These are phyloP conservation scores for Ceratocystis alfenasii DNA, from an alignment of 2,329 filamentous ascomycete genomes.

Conservation along the genomic window DNA sequence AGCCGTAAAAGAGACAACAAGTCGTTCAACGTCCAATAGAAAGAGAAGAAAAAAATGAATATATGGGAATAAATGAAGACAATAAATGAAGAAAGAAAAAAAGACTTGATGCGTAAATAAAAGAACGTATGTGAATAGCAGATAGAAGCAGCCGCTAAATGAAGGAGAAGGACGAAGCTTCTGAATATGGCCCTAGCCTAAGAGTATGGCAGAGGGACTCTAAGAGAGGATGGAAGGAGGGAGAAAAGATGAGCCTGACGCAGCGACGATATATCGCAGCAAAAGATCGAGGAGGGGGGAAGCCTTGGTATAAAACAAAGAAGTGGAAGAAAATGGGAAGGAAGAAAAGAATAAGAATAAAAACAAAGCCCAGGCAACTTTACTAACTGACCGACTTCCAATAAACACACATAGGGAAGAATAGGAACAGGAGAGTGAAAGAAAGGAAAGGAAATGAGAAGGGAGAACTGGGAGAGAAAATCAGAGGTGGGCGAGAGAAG, in stretches of 20 bases:
- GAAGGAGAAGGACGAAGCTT: neutral
- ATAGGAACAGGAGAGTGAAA: conserved; percentile 19
- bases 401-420: conserved; percentile 2
- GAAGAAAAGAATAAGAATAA: neutral
- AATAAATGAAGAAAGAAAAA: neutral
- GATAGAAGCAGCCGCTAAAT: neutral
- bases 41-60: neutral
- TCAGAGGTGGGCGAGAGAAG: conserved; percentile 23
- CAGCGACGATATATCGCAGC: neutral
- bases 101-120: conserved; percentile 1
- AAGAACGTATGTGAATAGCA: neutral
- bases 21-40: conserved; percentile 1
- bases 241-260: neutral
- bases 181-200: neutral
- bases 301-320: conserved; percentile 2
- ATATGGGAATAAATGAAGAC: neutral
- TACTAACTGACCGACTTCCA: neutral
- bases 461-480: conserved; percentile 25
- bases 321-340: neutral
- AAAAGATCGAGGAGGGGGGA: neutral
- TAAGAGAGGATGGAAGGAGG: neutral
- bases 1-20: neutral
- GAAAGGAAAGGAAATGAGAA: conserved; percentile 28
- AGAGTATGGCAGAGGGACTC: neutral
- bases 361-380: conserved; percentile 5